Base-by-base conservation (phyloP, 495 filamentous ascomycete species). In the Aspergillus bridgeri region DNA sequence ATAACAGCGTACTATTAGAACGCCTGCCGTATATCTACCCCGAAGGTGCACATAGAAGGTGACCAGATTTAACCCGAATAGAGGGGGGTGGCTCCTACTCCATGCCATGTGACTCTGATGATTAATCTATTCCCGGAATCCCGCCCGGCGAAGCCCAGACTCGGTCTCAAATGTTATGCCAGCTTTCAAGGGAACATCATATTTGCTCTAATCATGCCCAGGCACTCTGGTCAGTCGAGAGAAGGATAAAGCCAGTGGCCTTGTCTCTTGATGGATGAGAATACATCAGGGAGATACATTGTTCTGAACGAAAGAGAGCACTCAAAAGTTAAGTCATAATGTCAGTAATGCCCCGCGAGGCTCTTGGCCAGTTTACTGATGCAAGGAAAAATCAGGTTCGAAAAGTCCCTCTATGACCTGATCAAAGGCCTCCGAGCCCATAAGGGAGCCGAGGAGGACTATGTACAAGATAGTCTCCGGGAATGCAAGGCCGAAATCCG, bases 351-450 rank as follows among this genome's bases (percentile, higher is more conserved):
- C 17, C 51, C 18, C 25, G 18, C 22, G 1, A 27, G 8, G 13
- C 25, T 54, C n/a, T 18, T 8, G 1, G 13, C 11, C 6, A 18
- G 7, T 51, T 42, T 25, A 21, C 53, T 59, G 17, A 60, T 21
- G n/a, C n/a, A 15, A 5, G 1, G 13, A 5, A 15, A 8, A 52
- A 18, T 4, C 46, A 98, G 90, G 94, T 98, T 98, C 76, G 94
- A 98, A 70, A 98, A 98, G 76, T 96, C 92, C 2, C 83, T 98
- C 43, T 96, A 96, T 79, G 93, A 98, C 84, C 92, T 98, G 77
- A 98, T 98, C 57, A 84, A 93, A 75, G 94, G 94, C 67, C 78
- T 98, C 57, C 86, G 94, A 51, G 92, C 88, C 64, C 92, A 98
- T 74, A 96, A 93, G 70, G 95, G 92, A 52, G 88, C 84, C 56